Conservation (phyloP, 176 grass and related monocot species). For the barley (Hordeum vulgare) region DNA sequence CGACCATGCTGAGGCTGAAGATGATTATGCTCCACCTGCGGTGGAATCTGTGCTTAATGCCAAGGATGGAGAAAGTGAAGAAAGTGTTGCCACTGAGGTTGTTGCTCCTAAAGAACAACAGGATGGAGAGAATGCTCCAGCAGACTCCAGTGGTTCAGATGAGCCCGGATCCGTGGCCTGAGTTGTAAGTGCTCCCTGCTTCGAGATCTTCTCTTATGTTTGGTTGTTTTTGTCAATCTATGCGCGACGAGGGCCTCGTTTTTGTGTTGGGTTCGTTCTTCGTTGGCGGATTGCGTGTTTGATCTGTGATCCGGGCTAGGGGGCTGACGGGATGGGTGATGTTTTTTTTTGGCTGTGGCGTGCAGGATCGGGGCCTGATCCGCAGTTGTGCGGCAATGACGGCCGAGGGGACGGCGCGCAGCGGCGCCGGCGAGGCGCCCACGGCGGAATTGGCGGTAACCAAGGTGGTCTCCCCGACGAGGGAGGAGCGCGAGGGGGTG, state of each 20-base stretch:
- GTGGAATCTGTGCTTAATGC: neutral
- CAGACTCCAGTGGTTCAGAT: neutral
- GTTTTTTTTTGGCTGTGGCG: neutral
- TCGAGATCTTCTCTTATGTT: neutral
- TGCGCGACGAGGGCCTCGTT: neutral
- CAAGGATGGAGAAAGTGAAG: conserved; percentile 6
- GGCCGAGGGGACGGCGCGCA: conserved; percentile 37
- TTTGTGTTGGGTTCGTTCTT: neutral
- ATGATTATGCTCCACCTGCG: conserved; percentile 5
- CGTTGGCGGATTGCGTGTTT: neutral
- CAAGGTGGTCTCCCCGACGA: conserved; percentile 9
- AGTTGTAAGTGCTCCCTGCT: conserved; percentile 11
- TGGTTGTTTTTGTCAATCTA: neutral
- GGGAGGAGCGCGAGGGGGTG: conserved; percentile 33
- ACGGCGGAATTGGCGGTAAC: conserved; percentile 29
- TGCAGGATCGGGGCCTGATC: conserved; percentile 44
- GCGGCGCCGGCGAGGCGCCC: conserved; percentile 21
- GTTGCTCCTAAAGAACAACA: conserved; percentile 6
- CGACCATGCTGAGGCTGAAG: neutral
- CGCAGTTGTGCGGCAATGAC: conserved; percentile 37
- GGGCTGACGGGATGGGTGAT: neutral
- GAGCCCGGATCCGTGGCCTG: conserved; percentile 24
- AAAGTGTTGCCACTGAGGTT: neutral
- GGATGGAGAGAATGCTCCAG: neutral
- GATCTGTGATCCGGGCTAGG: conserved; percentile 10